These are phyloP conservation scores for Pseudocercospora ulei DNA, from an alignment of 2,329 filamentous ascomycete genomes.

Conservation along the genomic window DNA sequence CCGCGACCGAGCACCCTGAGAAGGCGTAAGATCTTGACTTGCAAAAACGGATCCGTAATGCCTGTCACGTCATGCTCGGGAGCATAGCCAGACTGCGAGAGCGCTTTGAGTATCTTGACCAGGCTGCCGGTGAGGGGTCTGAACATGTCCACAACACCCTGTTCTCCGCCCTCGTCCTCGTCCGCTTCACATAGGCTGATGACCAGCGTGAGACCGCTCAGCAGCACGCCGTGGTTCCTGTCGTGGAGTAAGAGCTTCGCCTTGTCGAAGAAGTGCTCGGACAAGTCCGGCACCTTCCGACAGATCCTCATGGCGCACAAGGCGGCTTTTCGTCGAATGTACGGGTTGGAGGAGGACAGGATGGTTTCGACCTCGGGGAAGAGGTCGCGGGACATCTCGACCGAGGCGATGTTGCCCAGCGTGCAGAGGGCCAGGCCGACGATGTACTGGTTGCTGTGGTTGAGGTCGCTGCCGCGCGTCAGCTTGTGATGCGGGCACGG, in stretches of 20 bases:
- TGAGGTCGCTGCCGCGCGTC: conserved; percentile 60
- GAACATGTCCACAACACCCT: conserved; percentile 83
- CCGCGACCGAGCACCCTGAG: conserved; percentile 78
- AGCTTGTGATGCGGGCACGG: conserved; percentile 10
- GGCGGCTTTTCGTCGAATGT: conserved; percentile 91
- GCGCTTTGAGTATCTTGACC: conserved; percentile 80
- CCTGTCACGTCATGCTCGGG: conserved; percentile 97
- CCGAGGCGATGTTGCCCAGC: conserved; percentile 90
- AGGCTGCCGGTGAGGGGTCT: conserved; percentile 72
- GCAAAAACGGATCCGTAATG: conserved; percentile 87
- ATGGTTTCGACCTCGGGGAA: conserved; percentile 93
- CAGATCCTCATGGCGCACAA: conserved; percentile 99
- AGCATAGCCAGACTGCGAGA: conserved; percentile 91
- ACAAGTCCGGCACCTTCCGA: conserved; percentile 90
- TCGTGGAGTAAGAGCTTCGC: conserved; percentile 79
- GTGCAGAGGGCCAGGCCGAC: conserved; percentile 94
- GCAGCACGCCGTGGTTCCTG: conserved; percentile 86
- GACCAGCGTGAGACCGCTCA: conserved; percentile 85
- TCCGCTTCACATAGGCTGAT: conserved; percentile 91
- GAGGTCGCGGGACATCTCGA: conserved; percentile 96
- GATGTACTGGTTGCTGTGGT: conserved; percentile 96
- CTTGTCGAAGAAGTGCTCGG: conserved; percentile 95
- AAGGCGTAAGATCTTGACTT: conserved; percentile 87
- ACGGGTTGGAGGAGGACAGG: conserved; percentile 89
- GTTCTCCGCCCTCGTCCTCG: conserved; percentile 81